These are phyloP conservation scores for Suhomyces emberorum DNA, from an alignment of 805 yeast species.

Conservation along the genomic window DNA sequence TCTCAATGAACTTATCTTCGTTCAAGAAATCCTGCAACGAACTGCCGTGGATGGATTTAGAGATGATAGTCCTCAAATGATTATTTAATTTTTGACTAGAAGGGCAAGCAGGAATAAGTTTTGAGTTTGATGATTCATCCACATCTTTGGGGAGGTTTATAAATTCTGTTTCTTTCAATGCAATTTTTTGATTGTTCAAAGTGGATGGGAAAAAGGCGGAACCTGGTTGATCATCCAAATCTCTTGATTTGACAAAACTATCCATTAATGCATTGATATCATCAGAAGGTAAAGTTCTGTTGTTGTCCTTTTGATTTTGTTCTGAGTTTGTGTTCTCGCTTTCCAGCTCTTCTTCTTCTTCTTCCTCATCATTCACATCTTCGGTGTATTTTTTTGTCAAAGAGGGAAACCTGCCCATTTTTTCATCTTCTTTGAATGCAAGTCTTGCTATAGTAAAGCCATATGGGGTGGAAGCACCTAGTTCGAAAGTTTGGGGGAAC, in stretches of 20 bases:
- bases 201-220: background rate
- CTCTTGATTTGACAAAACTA: slow-evolving; percentile 23
- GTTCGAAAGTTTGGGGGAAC: slow-evolving; percentile 37
- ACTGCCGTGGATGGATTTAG: slow-evolving; percentile 17
- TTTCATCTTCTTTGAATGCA: slow-evolving; percentile 76
- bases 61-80: slow-evolving; percentile 23
- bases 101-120: slow-evolving; percentile 29
- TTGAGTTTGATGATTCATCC: slow-evolving; percentile 8
- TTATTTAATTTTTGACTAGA: slow-evolving; percentile 25
- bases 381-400: slow-evolving; percentile 14
- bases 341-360: background rate
- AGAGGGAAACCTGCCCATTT: slow-evolving; percentile 49
- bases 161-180: slow-evolving; percentile 13
- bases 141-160: slow-evolving; percentile 15
- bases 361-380: slow-evolving; percentile 3
- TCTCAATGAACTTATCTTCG: slow-evolving; percentile 23
- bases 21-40: slow-evolving; percentile 19
- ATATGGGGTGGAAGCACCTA: slow-evolving; percentile 16
- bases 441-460: slow-evolving; percentile 52
- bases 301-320: background rate
- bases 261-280: slow-evolving; percentile 27
- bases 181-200: slow-evolving; percentile 15
- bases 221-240: slow-evolving; percentile 15
- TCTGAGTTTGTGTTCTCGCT: slow-evolving; percentile 1
- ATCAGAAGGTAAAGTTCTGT: slow-evolving; percentile 7